Base-by-base conservation (phyloP, 1,284 basidiomycete genomes). In the Cutaneotrichosporon mucoides region DNA sequence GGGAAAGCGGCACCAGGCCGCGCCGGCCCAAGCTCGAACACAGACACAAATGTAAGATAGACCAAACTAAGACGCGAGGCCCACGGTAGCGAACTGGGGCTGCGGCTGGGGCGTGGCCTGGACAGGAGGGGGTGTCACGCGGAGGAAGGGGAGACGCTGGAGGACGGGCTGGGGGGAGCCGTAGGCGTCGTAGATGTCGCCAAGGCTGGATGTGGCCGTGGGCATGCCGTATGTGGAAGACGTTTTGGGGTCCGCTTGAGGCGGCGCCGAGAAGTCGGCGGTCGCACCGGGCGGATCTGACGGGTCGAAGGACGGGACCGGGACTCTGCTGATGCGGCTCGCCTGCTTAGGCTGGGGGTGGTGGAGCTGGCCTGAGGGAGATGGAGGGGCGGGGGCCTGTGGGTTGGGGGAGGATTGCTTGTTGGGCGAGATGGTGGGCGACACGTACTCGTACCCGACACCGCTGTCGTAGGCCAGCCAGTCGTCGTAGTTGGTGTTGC, bases 401-500 rank as follows among this genome's bases (percentile, higher is more conserved):
- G 43, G 9, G 24, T 15, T 42, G 9, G 40, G 40, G 10, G 35
- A 43, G 10, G 38, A 13, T 11, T 34, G 38, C 38, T 43, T 16
- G 47, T 34, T 4, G 40, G 47, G 35, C 12, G 47, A n/a, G 2
- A 1, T 12, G 15, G 38, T 7, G 16, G 13, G 12, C 1, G 55
- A 8, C 9, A 10, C 11, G 13, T 16, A 16, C 49, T 37, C 9
- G 38, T 40, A 12, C 16, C n/a, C 35, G 15, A 37, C n/a, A 6
- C 33, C 46, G 13, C 16, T 1, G 16, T 55, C 51, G 46, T 55
- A 63, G 10, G 50, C 33, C 2, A 60, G 36, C 62, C 62, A 63
- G 45, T 58, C 47, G 41, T 63, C 62, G 46, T 55, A 57, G 41
- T 51, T 24, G 4, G 62, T 48, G 36, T 47, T 34, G 36, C 55